phyloP scores from a whole-genome alignment of 2,329 filamentous ascomycete species.

The Nigrospora osmanthi region DNA sequence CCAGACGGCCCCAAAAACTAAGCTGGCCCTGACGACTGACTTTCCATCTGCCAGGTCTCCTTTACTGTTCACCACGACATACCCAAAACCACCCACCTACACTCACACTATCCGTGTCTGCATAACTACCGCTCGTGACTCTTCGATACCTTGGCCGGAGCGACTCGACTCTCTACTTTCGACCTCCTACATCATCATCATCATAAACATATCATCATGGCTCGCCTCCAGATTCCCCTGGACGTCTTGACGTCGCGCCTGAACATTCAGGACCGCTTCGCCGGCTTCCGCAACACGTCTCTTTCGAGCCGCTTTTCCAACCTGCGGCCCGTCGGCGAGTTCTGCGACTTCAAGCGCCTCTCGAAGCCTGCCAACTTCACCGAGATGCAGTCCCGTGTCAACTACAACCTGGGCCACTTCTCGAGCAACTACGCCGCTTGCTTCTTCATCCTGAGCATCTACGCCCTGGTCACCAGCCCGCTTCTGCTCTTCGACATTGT shows the following conservation, averaged over 20 bases:
- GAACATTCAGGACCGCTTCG: slow-evolving; percentile 78
- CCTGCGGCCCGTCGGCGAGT: slow-evolving; percentile 83
- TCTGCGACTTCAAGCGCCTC: slow-evolving; percentile 90
- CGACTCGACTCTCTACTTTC: no score
- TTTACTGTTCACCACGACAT: no score
- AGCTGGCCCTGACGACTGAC: no score
- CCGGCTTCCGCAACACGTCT: slow-evolving; percentile 71
- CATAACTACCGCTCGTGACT: no score
- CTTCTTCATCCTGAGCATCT: slow-evolving; percentile 92
- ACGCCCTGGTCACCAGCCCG: slow-evolving; percentile 84
- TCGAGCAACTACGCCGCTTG: slow-evolving; percentile 96
- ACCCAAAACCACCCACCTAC: no score
- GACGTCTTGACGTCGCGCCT: slow-evolving; percentile 87
- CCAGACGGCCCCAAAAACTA: no score
- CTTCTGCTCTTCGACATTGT: slow-evolving; percentile 87
- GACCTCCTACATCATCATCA: slow-evolving; percentile 8
- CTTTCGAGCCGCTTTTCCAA: slow-evolving; percentile 82
- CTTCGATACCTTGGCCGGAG: no score
- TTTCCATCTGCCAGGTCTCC: no score
- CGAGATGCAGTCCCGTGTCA: slow-evolving; percentile 85
- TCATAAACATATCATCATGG: no score
- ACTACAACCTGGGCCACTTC: slow-evolving; percentile 96
- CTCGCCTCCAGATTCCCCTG: slow-evolving; percentile 85
- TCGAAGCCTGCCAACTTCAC: slow-evolving; percentile 89
- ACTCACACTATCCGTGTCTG: no score